Percentiles rank a stretch among this genome's conserved stretches.
Evolutionary conservation across 371 early-diverging fungal species (phyloP).

Genomic region (Lichtheimia ornata): DNA sequence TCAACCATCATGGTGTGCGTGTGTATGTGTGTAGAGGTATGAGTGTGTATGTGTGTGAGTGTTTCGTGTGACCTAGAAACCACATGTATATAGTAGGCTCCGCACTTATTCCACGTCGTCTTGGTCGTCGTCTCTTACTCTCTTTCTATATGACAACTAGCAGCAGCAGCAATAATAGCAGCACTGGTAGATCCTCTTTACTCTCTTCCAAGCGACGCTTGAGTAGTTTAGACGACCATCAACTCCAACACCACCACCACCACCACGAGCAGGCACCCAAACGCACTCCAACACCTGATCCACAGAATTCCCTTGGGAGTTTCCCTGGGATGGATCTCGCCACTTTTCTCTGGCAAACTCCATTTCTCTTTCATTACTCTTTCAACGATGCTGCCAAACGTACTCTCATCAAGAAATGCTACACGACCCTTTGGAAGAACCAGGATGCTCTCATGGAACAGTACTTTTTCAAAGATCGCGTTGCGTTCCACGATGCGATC

Average conservation of each 20-base stretch:
- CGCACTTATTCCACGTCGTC: too few relatives aligned
- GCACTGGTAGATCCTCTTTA: not conserved
- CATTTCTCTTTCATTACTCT: slow-evolving; percentile 44
- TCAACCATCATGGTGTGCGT: too few relatives aligned
- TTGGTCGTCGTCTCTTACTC: too few relatives aligned
- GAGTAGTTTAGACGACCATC: slow-evolving; percentile 9
- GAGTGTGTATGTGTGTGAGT: too few relatives aligned
- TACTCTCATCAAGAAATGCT: slow-evolving; percentile 49
- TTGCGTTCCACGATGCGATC: slow-evolving; percentile 42
- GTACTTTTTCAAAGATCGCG: slow-evolving; percentile 47
- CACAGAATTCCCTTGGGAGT: too few relatives aligned
- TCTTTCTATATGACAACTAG: too few relatives aligned
- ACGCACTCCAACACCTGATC: slow-evolving; percentile 1
- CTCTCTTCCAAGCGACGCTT: slow-evolving; percentile 7
- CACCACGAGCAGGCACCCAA: not conserved
- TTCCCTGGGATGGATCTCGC: slow-evolving; percentile 22
- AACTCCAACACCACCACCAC: not conserved
- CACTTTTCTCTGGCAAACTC: slow-evolving; percentile 45
- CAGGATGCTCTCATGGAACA: slow-evolving; percentile 43
- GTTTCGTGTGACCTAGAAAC: too few relatives aligned
- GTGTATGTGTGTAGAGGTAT: too few relatives aligned
- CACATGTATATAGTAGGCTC: too few relatives aligned
- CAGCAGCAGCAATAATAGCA: too few relatives aligned
- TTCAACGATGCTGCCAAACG: slow-evolving; percentile 52
- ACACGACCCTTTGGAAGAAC: slow-evolving; percentile 54